A percentile compares a stretch with the other conserved stretches of the same genome.
Conservation (phyloP, 306 rosid species). For the Casuarina equisetifolia region DNA sequence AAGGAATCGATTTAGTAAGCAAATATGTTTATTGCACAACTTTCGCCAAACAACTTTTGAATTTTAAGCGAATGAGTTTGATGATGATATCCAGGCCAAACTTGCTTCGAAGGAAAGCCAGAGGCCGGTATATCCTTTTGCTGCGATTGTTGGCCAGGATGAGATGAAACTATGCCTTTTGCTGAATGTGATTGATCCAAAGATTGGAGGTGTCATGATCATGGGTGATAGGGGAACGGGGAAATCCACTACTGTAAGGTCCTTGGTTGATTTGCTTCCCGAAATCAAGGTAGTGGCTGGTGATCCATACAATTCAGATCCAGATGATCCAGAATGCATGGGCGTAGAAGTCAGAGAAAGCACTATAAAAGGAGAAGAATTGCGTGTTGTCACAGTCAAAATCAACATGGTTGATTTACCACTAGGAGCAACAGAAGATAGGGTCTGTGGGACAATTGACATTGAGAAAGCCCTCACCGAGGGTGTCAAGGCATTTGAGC, state of each 20-base stretch:
- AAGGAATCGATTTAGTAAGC: background rate
- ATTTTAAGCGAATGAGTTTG: conserved; percentile 7
- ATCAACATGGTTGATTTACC: conserved; percentile 98
- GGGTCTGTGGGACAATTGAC: conserved; percentile 96
- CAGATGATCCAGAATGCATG: conserved; percentile 94
- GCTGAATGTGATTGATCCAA: conserved; percentile 88
- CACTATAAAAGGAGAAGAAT: conserved; percentile 60
- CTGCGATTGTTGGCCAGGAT: conserved; percentile 96
- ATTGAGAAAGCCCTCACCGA: conserved; percentile 94
- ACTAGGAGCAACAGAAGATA: conserved; percentile 90
- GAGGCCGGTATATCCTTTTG: conserved; percentile 91
- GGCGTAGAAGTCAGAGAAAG: conserved; percentile 79
- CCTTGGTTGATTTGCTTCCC: conserved; percentile 89
- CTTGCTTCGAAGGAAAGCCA: conserved; percentile 53
- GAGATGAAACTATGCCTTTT: conserved; percentile 97
- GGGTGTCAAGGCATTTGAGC: conserved; percentile 95
- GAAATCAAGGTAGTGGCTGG: conserved; percentile 81
- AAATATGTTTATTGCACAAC: background rate
- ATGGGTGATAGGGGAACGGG: conserved; percentile 99
- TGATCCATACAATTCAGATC: conserved; percentile 92
- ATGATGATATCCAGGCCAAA: conserved; percentile 49
- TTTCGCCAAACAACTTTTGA: background rate
- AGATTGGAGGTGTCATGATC: conserved; percentile 97
- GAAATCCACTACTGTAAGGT: conserved; percentile 84
- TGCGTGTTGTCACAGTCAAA: conserved; percentile 57